phyloP scores from a whole-genome alignment of 2,329 filamentous ascomycete species.

The Fonsecaea erecta region DNA sequence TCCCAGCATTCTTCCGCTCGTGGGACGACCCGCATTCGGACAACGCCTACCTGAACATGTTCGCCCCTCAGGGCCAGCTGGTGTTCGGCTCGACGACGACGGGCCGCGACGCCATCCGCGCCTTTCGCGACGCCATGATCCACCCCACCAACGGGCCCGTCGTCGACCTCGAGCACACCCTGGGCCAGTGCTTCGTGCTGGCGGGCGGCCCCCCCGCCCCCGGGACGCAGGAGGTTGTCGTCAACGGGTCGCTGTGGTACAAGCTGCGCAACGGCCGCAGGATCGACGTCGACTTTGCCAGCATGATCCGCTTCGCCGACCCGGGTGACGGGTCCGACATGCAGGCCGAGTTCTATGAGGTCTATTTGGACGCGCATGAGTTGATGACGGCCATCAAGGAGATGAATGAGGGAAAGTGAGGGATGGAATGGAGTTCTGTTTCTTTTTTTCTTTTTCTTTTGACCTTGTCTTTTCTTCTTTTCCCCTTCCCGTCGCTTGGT shows the following conservation, averaged over 20 bases:
- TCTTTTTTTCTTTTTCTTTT: neutral
- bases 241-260: constrained; percentile 32
- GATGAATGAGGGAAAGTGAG: constrained; percentile 21
- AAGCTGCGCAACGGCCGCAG: constrained; percentile 28
- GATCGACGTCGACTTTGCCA: constrained; percentile 28
- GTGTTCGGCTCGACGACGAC: constrained; percentile 23
- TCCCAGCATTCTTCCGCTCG: constrained; percentile 29
- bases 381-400: constrained; percentile 29
- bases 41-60: constrained; percentile 24
- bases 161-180: constrained; percentile 29
- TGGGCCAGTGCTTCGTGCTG: constrained; percentile 26
- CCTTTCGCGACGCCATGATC: constrained; percentile 27
- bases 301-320: constrained; percentile 21
- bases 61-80: constrained; percentile 24
- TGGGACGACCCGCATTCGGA: constrained; percentile 28
- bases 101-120: constrained; percentile 29
- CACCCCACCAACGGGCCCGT: constrained; percentile 30
- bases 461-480: neutral
- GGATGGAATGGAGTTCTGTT: neutral
- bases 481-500: no score
- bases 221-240: constrained; percentile 26
- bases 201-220: constrained; percentile 19
- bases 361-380: constrained; percentile 26
- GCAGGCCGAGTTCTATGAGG: constrained; percentile 27
- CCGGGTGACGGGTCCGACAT: constrained; percentile 14